Percentiles rank a stretch among this genome's conserved stretches.
Evolutionary conservation across 2,329 filamentous ascomycete species (phyloP).

Genomic region (Fonsecaea erecta): DNA sequence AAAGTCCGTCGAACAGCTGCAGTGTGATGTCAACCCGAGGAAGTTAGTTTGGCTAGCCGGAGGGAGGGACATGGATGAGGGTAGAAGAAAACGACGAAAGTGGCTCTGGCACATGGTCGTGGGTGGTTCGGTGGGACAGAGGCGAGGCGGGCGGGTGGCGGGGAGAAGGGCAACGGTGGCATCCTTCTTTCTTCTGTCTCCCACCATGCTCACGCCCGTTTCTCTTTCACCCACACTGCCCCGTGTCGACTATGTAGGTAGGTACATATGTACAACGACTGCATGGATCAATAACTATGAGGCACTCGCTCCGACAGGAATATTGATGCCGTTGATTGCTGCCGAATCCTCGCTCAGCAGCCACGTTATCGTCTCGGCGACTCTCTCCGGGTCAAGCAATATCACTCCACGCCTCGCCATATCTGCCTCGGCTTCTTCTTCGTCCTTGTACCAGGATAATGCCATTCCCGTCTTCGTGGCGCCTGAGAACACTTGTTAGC

Average conservation of each 20-base stretch:
- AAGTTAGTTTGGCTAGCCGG: not conserved
- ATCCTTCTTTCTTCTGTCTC: not conserved
- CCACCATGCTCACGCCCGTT: no score
- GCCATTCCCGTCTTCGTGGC: constrained; percentile 25
- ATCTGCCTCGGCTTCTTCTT: constrained; percentile 24
- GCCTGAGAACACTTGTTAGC: constrained; percentile 11
- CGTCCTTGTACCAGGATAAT: constrained; percentile 20
- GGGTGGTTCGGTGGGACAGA: constrained; percentile 1
- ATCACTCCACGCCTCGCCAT: constrained; percentile 22
- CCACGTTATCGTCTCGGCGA: constrained; percentile 20
- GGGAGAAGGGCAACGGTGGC: not conserved
- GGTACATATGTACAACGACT: not conserved
- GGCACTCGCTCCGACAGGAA: constrained; percentile 20
- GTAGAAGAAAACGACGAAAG: not conserved
- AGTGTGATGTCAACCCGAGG: constrained; percentile 17
- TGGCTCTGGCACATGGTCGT: not conserved
- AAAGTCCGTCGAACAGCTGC: constrained; percentile 18
- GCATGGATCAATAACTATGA: not conserved
- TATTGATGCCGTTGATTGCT: constrained; percentile 19
- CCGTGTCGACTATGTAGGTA: not conserved
- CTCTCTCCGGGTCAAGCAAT: constrained; percentile 19
- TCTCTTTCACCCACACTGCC: not conserved
- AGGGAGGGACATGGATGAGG: not conserved
- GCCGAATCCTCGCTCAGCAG: constrained; percentile 17
- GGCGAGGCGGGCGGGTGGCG: constrained; percentile 3